Percentiles rank a stretch among this genome's conserved stretches.
Evolutionary conservation across 805 yeast species (phyloP).

Genomic region (Candida khao-thaluensis): DNA sequence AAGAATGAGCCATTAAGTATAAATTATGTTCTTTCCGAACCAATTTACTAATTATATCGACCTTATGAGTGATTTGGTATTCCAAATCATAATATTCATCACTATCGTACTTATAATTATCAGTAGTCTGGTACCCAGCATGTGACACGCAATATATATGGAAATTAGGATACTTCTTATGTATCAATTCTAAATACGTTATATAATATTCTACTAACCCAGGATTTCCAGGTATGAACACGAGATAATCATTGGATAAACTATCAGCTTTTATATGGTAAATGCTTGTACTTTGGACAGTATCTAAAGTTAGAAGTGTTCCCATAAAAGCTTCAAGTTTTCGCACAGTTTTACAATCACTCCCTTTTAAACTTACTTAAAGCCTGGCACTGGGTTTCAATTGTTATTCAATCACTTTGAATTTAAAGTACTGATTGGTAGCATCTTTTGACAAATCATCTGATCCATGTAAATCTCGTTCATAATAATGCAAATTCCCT

Average conservation of each 20-base stretch:
- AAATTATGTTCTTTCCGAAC: conserved; percentile 23
- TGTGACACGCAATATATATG: conserved; percentile 65
- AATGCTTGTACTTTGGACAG: conserved; percentile 28
- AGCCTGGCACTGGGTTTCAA: conserved; percentile 7
- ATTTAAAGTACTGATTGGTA: conserved; percentile 6
- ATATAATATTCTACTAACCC: conserved; percentile 67
- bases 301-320: conserved; percentile 13
- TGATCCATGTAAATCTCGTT: conserved; percentile 55
- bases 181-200: conserved; percentile 48
- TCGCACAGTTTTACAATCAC: too few species aligned
- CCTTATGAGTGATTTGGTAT: conserved; percentile 60
- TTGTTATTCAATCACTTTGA: conserved; percentile 13
- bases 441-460: conserved; percentile 23
- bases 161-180: conserved; percentile 39
- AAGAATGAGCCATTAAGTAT: conserved; percentile 64
- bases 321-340: too few species aligned
- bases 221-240: conserved; percentile 77
- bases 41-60: conserved; percentile 44
- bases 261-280: conserved; percentile 21
- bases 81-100: conserved; percentile 38
- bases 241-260: conserved; percentile 18
- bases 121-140: conserved; percentile 50
- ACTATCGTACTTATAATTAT: conserved; percentile 21
- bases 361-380: too few species aligned
- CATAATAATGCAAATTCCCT: conserved; percentile 58